Evolutionary conservation across 2,329 filamentous ascomycete species (phyloP).

Genomic region (Colletotrichum tofieldiae): DNA sequence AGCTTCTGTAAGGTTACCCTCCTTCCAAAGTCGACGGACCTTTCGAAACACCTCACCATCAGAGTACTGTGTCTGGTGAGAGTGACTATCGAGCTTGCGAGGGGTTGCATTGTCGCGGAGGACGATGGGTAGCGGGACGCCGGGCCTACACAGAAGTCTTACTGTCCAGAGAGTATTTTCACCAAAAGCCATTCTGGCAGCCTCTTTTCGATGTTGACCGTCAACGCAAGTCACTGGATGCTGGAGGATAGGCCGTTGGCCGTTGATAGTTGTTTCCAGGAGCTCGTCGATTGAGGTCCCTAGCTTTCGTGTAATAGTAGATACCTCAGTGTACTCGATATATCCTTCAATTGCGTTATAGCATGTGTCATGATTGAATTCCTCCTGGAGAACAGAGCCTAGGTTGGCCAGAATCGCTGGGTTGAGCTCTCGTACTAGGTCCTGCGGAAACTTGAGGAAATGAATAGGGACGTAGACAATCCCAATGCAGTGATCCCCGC

Average conservation of each 20-base stretch:
- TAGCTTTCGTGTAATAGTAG: background rate
- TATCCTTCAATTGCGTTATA: conserved; percentile 4
- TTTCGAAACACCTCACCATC: conserved; percentile 2
- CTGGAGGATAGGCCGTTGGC: background rate
- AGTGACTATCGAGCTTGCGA: background rate
- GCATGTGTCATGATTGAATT: conserved; percentile 1
- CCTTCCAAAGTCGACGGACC: background rate
- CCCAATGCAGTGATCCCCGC: background rate
- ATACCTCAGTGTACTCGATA: background rate
- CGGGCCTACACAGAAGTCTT: background rate
- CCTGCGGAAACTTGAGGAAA: background rate
- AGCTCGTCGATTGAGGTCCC: background rate
- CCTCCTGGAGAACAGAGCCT: background rate
- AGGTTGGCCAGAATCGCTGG: background rate
- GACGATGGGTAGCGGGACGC: background rate
- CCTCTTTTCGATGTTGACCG: background rate
- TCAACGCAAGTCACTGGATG: background rate
- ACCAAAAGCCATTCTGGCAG: background rate
- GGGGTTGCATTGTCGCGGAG: background rate
- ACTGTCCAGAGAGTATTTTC: background rate
- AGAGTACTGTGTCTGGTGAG: background rate
- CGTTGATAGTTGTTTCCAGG: background rate
- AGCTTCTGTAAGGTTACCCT: background rate
- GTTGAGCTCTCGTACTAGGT: background rate
- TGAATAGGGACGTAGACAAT: conserved; percentile 7